Evolutionary conservation across 2,329 filamentous ascomycete species (phyloP).

Genomic region (Xylariaceae sp.): DNA sequence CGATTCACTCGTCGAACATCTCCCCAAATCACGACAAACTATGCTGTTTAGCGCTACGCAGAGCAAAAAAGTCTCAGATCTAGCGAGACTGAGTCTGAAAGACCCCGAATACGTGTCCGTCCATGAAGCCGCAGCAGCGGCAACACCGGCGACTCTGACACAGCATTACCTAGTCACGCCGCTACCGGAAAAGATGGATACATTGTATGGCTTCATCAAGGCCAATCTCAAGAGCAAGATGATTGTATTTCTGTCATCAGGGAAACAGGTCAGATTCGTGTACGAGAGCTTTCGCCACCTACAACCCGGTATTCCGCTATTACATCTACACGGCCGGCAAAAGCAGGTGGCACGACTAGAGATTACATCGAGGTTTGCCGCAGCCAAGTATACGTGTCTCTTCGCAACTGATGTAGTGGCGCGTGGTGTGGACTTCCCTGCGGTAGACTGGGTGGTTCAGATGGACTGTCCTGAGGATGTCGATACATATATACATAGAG

Average conservation of each 20-base stretch:
- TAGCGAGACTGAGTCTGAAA: constrained; percentile 83
- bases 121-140: constrained; percentile 76
- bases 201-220: constrained; percentile 89
- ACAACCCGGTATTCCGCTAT: constrained; percentile 88
- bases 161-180: constrained; percentile 91
- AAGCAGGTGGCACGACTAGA: constrained; percentile 89
- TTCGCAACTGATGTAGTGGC: constrained; percentile 97
- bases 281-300: constrained; percentile 92
- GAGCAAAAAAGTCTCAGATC: constrained; percentile 89
- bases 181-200: constrained; percentile 86
- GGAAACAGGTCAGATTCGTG: constrained; percentile 94
- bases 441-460: constrained; percentile 98
- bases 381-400: constrained; percentile 80
- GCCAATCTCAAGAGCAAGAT: constrained; percentile 92
- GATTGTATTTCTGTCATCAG: constrained; percentile 90
- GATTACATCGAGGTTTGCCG: constrained; percentile 81
- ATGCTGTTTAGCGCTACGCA: constrained; percentile 96
- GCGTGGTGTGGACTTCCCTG: constrained; percentile 90
- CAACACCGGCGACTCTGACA: constrained; percentile 81
- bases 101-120: constrained; percentile 96
- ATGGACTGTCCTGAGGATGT: constrained; percentile 95
- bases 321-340: constrained; percentile 92
- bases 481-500: constrained; percentile 96
- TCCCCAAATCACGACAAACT: constrained; percentile 85
- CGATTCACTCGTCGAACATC: constrained; percentile 89